Conservation (phyloP, 2,329 filamentous ascomycete genomes). For the Colletotrichum sojae region DNA sequence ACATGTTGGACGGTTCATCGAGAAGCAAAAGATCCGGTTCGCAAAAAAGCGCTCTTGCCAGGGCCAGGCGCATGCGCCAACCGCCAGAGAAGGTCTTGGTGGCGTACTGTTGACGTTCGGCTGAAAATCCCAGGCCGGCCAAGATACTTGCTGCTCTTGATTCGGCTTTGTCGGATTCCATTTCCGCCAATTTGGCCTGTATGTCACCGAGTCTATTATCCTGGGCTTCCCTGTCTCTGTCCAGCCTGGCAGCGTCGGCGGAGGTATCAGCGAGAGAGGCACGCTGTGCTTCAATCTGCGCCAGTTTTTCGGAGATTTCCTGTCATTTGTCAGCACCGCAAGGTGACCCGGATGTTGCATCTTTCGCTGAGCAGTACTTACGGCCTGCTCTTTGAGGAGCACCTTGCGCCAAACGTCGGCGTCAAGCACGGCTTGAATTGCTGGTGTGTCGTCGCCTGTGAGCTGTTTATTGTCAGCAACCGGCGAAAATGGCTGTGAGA, state of each 20-base stretch:
- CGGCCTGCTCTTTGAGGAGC: constrained; percentile 87
- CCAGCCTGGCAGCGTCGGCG: constrained; percentile 86
- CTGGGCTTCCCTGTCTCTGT: constrained; percentile 89
- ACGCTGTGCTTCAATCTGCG: constrained; percentile 83
- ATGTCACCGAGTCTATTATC: constrained; percentile 94
- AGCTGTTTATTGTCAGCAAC: constrained; percentile 68
- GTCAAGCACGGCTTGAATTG: constrained; percentile 94
- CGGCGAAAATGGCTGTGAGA: background rate
- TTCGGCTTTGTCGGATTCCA: constrained; percentile 99
- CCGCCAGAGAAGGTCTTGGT: constrained; percentile 99
- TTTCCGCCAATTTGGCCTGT: constrained; percentile 92
- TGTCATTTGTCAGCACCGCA: constrained; percentile 54
- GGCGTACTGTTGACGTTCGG: constrained; percentile 90
- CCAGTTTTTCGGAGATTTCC: constrained; percentile 84
- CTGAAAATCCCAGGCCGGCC: constrained; percentile 95
- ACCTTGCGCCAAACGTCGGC: constrained; percentile 99
- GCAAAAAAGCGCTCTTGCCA: constrained; percentile 96
- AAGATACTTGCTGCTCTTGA: constrained; percentile 95
- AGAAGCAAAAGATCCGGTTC: constrained; percentile 96
- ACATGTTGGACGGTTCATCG: constrained; percentile 99
- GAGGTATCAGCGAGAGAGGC: constrained; percentile 91
- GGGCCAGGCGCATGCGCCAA: constrained; percentile 98
- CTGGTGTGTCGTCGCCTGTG: constrained; percentile 93
- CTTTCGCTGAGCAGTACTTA: constrained; percentile 58
- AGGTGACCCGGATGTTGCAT: background rate